Conservation (phyloP, 768 basidiomycete species). For the Mycena vulgaris region DNA sequence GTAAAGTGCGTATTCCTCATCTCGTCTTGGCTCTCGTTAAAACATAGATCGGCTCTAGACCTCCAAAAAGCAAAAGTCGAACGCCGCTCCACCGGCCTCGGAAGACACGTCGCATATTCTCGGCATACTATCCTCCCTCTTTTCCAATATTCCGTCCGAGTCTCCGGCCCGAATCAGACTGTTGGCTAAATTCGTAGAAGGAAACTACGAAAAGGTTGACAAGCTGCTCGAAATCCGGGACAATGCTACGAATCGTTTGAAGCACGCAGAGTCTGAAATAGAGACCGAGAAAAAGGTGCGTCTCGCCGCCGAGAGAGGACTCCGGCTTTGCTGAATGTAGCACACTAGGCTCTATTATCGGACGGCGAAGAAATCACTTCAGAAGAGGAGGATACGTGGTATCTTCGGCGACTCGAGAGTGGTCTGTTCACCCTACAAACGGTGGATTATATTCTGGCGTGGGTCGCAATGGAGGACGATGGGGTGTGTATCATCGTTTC, state of each 20-base stretch:
- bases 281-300: constrained; percentile 76
- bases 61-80: constrained; percentile 76
- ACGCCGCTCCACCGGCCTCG: constrained; percentile 64
- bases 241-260: constrained; percentile 72
- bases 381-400: constrained; percentile 84
- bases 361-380: constrained; percentile 70
- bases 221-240: constrained; percentile 92
- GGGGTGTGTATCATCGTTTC: constrained; percentile 72
- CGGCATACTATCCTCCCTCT: constrained; percentile 89
- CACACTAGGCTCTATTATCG: constrained; percentile 63
- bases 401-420: constrained; percentile 88
- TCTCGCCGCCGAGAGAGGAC: background rate
- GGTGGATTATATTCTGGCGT: constrained; percentile 94
- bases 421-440: constrained; percentile 93
- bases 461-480: constrained; percentile 98
- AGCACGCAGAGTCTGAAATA: constrained; percentile 75
- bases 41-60: constrained; percentile 47
- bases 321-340: background rate
- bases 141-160: constrained; percentile 90
- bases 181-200: constrained; percentile 94
- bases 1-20: constrained; percentile 79
- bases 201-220: constrained; percentile 94
- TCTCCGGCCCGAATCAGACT: constrained; percentile 85
- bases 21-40: constrained; percentile 28
- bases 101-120: constrained; percentile 93